Base-by-base conservation (phyloP, 2,329 filamentous ascomycete genomes). In the Cyphellophora attinorum region DNA sequence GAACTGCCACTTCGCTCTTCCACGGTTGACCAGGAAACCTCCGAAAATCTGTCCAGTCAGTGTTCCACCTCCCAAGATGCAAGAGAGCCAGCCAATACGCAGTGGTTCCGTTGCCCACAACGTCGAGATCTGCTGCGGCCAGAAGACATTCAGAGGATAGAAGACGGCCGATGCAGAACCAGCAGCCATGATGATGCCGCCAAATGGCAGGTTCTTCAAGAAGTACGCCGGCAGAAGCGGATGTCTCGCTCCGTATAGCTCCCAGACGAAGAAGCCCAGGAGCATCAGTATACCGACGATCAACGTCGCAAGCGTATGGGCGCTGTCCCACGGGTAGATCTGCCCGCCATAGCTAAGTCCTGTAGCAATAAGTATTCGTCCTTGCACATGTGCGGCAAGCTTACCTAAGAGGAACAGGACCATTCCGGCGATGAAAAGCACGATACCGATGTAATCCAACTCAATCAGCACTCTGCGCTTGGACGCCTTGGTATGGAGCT, bases 401-500 rank as follows among this genome's bases (percentile, higher is more conserved):
- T n/a, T n/a, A 11, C 64, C 64, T 29, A 68, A 43, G 18, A 67
- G 47, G 39, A 65, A 60, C 10, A 62, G 44, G 4, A 64, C 48
- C 11, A 59, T 53, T 14, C 64, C 63, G 11, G 49, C 49, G 8
- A 56, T 39, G 41, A 58, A 65, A 1, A 68, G 51, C 19, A 62
- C 48, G 28, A 67, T 58, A 14, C 65, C 65, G 27, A 61, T 31
- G 40, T 52, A 64, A 45, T 69, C 70, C 5, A 72, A 53, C 40
- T 60, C 52, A 44, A 55, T 60, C 27, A 63, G 42, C 45, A 58
- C 55, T 41, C 62, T n/a, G 11, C 31, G 52, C 51, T 32, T 48
- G 19, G 14, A 59, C 5, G 25, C 30, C 21, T 28, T 36, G 3
- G 21, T 23, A 39, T 68, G 62, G 10, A 66, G 60, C 49, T 61